Evolutionary conservation across 2,329 filamentous ascomycete species (phyloP).

Genomic region (Alternaria brassicae): DNA sequence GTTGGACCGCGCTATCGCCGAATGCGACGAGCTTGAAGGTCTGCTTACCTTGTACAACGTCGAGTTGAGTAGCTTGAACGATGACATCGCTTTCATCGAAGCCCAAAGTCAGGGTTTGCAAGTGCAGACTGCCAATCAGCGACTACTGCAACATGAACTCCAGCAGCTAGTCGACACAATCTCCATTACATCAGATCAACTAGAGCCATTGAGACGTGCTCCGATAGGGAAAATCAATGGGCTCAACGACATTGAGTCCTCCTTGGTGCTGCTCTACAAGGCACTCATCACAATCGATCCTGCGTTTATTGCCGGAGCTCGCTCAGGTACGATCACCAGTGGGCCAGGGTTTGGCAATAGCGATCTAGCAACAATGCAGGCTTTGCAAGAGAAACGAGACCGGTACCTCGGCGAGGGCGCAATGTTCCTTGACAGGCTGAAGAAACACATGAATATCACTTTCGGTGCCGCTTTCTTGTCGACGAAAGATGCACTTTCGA

Average conservation of each 20-base stretch:
- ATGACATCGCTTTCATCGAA: constrained; percentile 97
- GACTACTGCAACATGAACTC: constrained; percentile 87
- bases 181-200: constrained; percentile 78
- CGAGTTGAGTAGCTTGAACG: constrained; percentile 83
- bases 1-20: constrained; percentile 87
- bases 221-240: constrained; percentile 75
- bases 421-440: constrained; percentile 78
- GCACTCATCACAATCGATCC: constrained; percentile 95
- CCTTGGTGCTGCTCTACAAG: constrained; percentile 83
- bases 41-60: constrained; percentile 93
- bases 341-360: constrained; percentile 72
- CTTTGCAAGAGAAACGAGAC: constrained; percentile 92
- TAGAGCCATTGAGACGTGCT: constrained; percentile 75
- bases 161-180: constrained; percentile 89
- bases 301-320: constrained; percentile 65
- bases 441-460: constrained; percentile 80
- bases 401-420: constrained; percentile 80
- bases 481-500: constrained; percentile 67
- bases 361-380: constrained; percentile 83
- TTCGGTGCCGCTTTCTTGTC: constrained; percentile 79
- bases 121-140: constrained; percentile 96
- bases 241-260: constrained; percentile 77
- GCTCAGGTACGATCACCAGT: constrained; percentile 49
- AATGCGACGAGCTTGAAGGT: constrained; percentile 96
- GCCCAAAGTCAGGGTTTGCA: constrained; percentile 96